Evolutionary conservation across 176 grass and related monocot genomes (phyloP).

Genomic region (Oryza brachyantha): DNA sequence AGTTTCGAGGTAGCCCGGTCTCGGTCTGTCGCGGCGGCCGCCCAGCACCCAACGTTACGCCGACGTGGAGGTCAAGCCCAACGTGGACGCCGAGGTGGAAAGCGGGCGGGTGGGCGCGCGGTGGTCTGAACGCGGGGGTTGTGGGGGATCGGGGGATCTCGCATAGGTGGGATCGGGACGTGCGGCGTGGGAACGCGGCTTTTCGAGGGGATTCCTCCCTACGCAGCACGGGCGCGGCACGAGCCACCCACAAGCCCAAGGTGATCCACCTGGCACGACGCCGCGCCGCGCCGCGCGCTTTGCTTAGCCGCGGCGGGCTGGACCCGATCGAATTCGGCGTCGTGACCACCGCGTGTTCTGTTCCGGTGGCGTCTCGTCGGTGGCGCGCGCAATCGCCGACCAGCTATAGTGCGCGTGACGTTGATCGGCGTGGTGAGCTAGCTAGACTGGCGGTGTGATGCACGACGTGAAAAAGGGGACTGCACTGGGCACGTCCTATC

Average conservation of each 20-base stretch:
- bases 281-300: too few relatives aligned
- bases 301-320: constrained; percentile 23
- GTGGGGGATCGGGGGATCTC: constrained; percentile 7
- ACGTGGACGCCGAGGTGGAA: constrained; percentile 39
- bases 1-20: background rate
- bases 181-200: constrained; percentile 42
- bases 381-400: background rate
- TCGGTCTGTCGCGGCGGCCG: too few relatives aligned
- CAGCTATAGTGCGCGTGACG: too few relatives aligned
- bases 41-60: background rate
- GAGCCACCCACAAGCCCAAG: background rate
- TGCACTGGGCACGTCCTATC: background rate
- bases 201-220: constrained; percentile 42
- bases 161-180: background rate
- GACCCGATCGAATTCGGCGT: too few relatives aligned
- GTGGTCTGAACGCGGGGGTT: constrained; percentile 43
- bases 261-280: background rate
- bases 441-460: too few relatives aligned
- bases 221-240: background rate
- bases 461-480: background rate
- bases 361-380: background rate
- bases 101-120: background rate
- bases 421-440: background rate
- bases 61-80: background rate
- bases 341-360: constrained; percentile 15